Conservation (phyloP, 225 moss, liverwort and hornwort genomes). For the Physcomitrellopsis africana region DNA sequence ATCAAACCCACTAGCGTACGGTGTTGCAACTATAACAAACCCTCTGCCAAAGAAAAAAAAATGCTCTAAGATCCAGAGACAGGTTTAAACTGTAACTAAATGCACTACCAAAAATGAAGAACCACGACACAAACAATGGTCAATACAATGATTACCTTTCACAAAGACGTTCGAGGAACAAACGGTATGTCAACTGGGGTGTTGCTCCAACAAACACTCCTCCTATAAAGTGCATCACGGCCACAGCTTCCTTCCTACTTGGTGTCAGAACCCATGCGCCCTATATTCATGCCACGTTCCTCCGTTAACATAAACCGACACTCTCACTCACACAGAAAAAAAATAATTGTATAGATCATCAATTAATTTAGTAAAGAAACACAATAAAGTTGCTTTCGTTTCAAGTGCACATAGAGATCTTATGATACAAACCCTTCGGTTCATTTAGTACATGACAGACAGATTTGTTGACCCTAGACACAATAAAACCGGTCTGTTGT, state of each 20-base stretch:
- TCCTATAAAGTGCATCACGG: conserved; percentile 85
- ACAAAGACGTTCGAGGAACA: conserved; percentile 80
- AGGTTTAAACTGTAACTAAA: neutral
- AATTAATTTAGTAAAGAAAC: conserved; percentile 2
- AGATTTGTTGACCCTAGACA: conserved; percentile 18
- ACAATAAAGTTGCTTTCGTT: neutral
- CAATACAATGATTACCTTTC: conserved; percentile 51
- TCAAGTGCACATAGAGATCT: conserved; percentile 13
- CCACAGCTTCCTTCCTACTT: conserved; percentile 51
- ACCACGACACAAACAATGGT: neutral
- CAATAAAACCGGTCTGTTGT: neutral
- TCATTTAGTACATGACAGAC: neutral
- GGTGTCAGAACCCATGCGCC: conserved; percentile 86
- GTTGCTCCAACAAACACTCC: conserved; percentile 93
- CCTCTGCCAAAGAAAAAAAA: conserved; percentile 46
- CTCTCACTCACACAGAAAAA: neutral
- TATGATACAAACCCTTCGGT: conserved; percentile 7
- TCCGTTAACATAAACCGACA: conserved; percentile 5
- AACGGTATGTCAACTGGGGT: conserved; percentile 88
- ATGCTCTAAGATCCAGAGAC: conserved; percentile 10
- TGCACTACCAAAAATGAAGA: neutral
- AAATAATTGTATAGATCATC: neutral
- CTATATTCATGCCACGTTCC: conserved; percentile 39
- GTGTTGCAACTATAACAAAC: conserved; percentile 80
- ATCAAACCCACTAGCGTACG: conserved; percentile 88